These are phyloP conservation scores for Aureobasidium sp. DNA, from an alignment of 2,329 filamentous ascomycete species.

Conservation along the genomic window DNA sequence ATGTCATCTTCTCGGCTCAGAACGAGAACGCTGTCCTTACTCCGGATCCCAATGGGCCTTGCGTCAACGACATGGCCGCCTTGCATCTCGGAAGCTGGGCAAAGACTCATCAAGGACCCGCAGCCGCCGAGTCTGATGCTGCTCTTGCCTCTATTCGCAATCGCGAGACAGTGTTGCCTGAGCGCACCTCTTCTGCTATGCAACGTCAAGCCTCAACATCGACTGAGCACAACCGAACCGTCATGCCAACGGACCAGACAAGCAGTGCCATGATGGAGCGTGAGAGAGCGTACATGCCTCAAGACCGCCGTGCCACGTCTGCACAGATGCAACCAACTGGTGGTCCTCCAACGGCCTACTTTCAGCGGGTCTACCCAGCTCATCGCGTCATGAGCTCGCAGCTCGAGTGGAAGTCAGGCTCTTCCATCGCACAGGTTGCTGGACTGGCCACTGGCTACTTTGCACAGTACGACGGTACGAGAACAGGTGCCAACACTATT, in stretches of 20 bases:
- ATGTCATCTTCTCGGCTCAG: constrained; percentile 24
- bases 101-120: constrained; percentile 18
- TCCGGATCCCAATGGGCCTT: constrained; percentile 23
- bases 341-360: constrained; percentile 9
- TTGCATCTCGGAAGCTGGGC: constrained; percentile 26
- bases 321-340: constrained; percentile 13
- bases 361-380: constrained; percentile 15
- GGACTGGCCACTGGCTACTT: constrained; percentile 27
- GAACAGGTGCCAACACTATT: constrained; percentile 8
- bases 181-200: constrained; percentile 18
- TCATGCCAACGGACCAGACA: neutral
- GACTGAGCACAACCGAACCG: neutral
- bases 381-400: constrained; percentile 25
- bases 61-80: constrained; percentile 19
- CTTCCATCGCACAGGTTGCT: constrained; percentile 25
- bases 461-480: constrained; percentile 28
- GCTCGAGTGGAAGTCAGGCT: constrained; percentile 26
- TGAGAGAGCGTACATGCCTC: neutral
- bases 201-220: constrained; percentile 15
- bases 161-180: constrained; percentile 17
- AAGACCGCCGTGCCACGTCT: constrained; percentile 15
- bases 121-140: constrained; percentile 8
- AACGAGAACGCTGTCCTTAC: constrained; percentile 28
- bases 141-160: constrained; percentile 9
- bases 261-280: neutral